phyloP scores from a whole-genome alignment of 305 asterid species.

The Plantago lanceolata region DNA sequence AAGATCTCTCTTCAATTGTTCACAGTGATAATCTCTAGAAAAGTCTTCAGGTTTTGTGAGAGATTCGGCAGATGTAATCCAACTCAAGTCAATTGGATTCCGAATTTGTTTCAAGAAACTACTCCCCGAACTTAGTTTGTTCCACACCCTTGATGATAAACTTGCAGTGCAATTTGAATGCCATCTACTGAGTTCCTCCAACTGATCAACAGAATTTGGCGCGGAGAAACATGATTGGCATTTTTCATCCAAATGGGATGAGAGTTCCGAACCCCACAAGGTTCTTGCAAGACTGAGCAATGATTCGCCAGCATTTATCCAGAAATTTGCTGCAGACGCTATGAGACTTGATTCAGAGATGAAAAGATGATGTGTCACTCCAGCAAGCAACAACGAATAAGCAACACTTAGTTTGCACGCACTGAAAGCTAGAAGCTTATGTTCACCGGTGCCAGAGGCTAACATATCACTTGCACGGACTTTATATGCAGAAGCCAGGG shows the following conservation, averaged over 20 bases:
- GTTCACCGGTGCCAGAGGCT: slow-evolving; percentile 24
- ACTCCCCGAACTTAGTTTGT: slow-evolving; percentile 32
- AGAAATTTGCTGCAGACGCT: slow-evolving; percentile 39
- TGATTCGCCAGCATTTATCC: slow-evolving; percentile 60
- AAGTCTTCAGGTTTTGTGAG: slow-evolving; percentile 2
- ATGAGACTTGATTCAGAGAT: slow-evolving; percentile 48
- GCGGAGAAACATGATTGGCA: too few species aligned
- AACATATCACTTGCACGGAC: slow-evolving; percentile 37
- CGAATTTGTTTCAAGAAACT: slow-evolving; percentile 36
- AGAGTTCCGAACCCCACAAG: slow-evolving; percentile 30
- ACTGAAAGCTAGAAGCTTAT: slow-evolving; percentile 33
- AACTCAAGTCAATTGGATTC: slow-evolving; percentile 40
- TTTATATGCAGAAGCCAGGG: slow-evolving; percentile 56
- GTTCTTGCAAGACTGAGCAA: slow-evolving; percentile 36
- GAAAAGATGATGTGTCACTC: slow-evolving; percentile 49
- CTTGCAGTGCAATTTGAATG: slow-evolving; percentile 36
- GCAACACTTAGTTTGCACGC: slow-evolving; percentile 50
- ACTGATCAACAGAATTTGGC: slow-evolving; percentile 6
- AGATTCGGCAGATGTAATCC: slow-evolving; percentile 29
- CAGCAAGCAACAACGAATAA: slow-evolving; percentile 63
- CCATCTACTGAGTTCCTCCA: slow-evolving; percentile 30
- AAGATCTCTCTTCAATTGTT: slow-evolving; percentile 28
- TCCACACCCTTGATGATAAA: slow-evolving; percentile 43
- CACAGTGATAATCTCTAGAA: slow-evolving; percentile 4
- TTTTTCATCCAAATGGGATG: slow-evolving; percentile 16